Evolutionary conservation across 208 protist species (phyloP), one percentile per base, ranked within the genome.

Genomic region (Crithidia thermophila): DNA sequence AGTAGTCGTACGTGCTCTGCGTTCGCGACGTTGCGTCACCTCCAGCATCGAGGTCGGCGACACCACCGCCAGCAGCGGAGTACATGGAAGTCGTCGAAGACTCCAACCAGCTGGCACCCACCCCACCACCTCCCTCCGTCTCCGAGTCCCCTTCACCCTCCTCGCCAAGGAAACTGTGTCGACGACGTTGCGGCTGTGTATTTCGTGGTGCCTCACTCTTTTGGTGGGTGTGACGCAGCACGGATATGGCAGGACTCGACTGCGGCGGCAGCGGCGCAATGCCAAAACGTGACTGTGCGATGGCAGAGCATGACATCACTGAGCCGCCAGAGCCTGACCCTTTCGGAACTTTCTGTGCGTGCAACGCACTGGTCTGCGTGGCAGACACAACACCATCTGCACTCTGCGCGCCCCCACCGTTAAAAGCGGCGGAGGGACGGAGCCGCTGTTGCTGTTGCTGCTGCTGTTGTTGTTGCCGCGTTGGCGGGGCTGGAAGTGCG

Each of bases 401-500:
- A n/a, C n/a, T n/a, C n/a, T n/a, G n/a, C n/a, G n/a, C n/a, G n/a
- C n/a, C n/a, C n/a, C n/a, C n/a, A n/a, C n/a, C n/a, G n/a, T n/a
- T n/a, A n/a, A n/a, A n/a, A n/a, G n/a, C 40, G 40, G 10, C 16
- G 40, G 11, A 18, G 40, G 10, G 40, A n/a, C 40, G 5, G 10
- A n/a, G 40, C 16, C 5, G 10, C 40, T n/a, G 13, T 28, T 28
- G 25, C 33, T 52, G 39, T 31, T 42, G 31, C 23, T 56, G 59
- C 13, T 34, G 27, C 59, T 53, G 37, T 34, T 40, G 18, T 34
- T 46, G 28, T 40, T 33, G 47, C 28, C 50, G 67, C 57, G 52
- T 18, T 13, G 67, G 56, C 5, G 57, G 67, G 8, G 57, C 50
- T 10, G 67, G 67, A 8, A 73, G 49, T 23, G 67, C 67, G 8